A percentile compares a stretch with the other conserved stretches of the same genome.
phyloP scores from a whole-genome alignment of 2,329 filamentous ascomycete genomes.

The Colletotrichum spaethianum region DNA sequence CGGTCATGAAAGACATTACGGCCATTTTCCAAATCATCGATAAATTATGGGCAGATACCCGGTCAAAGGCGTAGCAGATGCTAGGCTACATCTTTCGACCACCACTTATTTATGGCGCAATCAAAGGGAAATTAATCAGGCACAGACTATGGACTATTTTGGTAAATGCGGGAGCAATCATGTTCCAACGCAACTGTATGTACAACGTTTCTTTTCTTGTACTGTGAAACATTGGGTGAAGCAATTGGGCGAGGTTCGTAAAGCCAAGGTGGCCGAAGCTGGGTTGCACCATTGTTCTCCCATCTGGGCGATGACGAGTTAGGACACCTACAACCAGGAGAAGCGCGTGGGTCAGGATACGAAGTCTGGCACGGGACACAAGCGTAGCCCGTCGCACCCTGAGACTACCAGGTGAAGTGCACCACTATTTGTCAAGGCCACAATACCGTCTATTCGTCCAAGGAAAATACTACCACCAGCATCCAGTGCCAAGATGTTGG shows the following conservation, averaged over 20 bases:
- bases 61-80: slow-evolving; percentile 47
- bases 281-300: slow-evolving; percentile 4
- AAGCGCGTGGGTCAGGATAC: not conserved
- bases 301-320: not conserved
- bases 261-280: slow-evolving; percentile 16
- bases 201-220: slow-evolving; percentile 31
- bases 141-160: not conserved
- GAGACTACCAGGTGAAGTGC: not conserved
- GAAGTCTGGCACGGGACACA: slow-evolving; percentile 8
- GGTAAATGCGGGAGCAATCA: not conserved
- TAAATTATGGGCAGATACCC: slow-evolving; percentile 78
- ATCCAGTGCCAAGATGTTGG: slow-evolving; percentile 6
- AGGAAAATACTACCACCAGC: not conserved
- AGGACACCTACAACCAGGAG: not conserved
- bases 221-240: slow-evolving; percentile 32
- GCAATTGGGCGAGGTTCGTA: not conserved
- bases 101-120: slow-evolving; percentile 27
- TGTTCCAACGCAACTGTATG: not conserved
- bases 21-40: slow-evolving; percentile 94
- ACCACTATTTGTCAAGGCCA: not conserved
- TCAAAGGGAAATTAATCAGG: not conserved
- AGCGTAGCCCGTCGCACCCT: not conserved
- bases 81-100: slow-evolving; percentile 9
- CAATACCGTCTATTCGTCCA: not conserved
- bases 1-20: slow-evolving; percentile 84